Evolutionary conservation across 345 rosid genomes (phyloP), one percentile per base, ranked within the genome.

Genomic region (Citrus unshiu): DNA sequence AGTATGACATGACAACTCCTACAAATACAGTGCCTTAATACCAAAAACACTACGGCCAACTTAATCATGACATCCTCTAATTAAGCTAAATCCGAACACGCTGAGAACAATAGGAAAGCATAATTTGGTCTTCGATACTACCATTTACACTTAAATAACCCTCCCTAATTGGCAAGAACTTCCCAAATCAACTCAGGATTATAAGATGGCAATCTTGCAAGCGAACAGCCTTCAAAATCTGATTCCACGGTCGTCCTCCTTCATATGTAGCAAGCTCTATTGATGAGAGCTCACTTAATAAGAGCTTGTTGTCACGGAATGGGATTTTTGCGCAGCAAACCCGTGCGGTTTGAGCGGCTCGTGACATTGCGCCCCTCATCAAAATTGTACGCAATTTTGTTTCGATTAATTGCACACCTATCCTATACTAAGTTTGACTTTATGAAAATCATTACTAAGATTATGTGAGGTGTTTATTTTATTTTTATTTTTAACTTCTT

Each of bases 181-280:
- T 93, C 92, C 99, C 99, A 96, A 8, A 94, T 89, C 81, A 93
- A 86, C 66, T 94, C 99, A 2, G 94, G 91, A 77, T 94, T 98
- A 35, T 83, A 94, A 32, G 99, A 96, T 0, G 97, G 99, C 92
- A 91, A 84, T 79, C 91, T 93, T 54, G 93, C 91, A 0, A 96
- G 91, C 22, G 87, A 91, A 39, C 88, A 91, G 40, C 86, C 89
- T 65, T 87, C 94, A 73, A 83, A 79, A 8, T 68, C 89, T 1
- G 80, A 60, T 21, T 84, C 93, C 63, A 83, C 89, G 21, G 78
- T 70, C 43, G 43, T 39, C 43, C 10, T 9, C 43, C 43, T 39
- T 9, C 43, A 39, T 9, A 9, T 3, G 3, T 39, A 0, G 43
- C 43, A 9, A 39, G 12, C 12, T 39, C 10, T 39, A 2, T 7